A percentile compares a stretch with the other conserved stretches of the same genome.
Conservation (phyloP, 2,329 filamentous ascomycete genomes). For the Dactylonectria macrodidyma region DNA sequence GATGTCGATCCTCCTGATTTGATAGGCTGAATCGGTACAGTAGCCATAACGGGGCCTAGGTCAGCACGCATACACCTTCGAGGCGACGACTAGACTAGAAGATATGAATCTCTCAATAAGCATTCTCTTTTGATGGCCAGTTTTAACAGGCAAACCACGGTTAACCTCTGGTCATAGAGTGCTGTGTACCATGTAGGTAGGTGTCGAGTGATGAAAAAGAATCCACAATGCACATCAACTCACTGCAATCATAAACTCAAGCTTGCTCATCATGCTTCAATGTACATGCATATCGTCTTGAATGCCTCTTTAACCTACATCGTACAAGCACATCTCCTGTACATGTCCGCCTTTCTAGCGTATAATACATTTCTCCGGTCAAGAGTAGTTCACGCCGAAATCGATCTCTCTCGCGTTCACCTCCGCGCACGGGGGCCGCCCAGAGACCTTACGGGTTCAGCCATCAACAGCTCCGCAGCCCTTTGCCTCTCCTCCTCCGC, state of each 20-base stretch:
- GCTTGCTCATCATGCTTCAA: conserved; percentile 28
- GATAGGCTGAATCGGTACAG: background rate
- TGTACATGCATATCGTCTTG: conserved; percentile 41
- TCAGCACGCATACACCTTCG: too few relatives aligned
- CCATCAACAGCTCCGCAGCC: conserved; percentile 51
- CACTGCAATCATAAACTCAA: background rate
- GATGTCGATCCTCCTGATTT: background rate
- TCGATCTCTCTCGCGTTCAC: conserved; percentile 26
- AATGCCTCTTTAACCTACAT: conserved; percentile 45
- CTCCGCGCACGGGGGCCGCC: conserved; percentile 43
- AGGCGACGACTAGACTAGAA: too few relatives aligned
- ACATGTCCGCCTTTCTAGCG: conserved; percentile 42
- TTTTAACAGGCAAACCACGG: background rate
- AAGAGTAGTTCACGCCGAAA: background rate
- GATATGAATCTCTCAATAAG: too few relatives aligned
- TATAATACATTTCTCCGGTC: conserved; percentile 44
- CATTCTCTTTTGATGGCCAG: background rate
- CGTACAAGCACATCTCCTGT: conserved; percentile 43
- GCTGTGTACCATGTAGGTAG: background rate
- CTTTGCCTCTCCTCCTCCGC: conserved; percentile 52
- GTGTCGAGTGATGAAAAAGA: too few relatives aligned
- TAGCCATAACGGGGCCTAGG: too few relatives aligned
- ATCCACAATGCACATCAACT: background rate
- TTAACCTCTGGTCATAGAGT: background rate
- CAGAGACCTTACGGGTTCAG: conserved; percentile 39